Evolutionary conservation across 2,329 filamentous ascomycete genomes (phyloP).

Genomic region (Aspergillus sp.): DNA sequence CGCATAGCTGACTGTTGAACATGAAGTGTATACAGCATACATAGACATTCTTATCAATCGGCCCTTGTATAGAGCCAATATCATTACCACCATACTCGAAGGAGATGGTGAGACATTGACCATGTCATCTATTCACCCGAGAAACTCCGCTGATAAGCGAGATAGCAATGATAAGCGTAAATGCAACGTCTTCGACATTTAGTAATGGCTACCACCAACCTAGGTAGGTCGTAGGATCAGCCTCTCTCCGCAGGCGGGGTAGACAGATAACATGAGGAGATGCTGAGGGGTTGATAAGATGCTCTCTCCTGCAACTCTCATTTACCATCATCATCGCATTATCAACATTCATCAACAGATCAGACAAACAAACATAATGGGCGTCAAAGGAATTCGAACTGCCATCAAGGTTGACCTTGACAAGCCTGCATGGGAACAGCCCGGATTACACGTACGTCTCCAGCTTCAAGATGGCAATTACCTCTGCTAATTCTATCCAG

Average conservation of each 20-base stretch:
- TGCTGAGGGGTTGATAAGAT: background rate
- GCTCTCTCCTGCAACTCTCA: background rate
- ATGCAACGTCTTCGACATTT: no score
- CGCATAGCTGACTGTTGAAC: background rate
- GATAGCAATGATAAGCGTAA: no score
- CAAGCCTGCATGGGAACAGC: conserved; percentile 65
- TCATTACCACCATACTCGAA: no score
- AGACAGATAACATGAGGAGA: no score
- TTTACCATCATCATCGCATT: background rate
- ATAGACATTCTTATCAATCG: no score
- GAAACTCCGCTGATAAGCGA: no score
- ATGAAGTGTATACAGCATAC: no score
- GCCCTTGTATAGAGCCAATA: no score
- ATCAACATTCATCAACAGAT: background rate
- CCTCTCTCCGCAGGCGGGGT: conserved; percentile 1
- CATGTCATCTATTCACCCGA: no score
- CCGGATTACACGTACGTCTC: conserved; percentile 62
- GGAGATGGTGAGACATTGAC: no score
- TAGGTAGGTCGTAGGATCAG: no score
- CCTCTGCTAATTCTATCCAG: conserved; percentile 38
- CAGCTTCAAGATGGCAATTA: conserved; percentile 1
- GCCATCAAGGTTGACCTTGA: conserved; percentile 69
- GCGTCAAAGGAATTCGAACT: conserved; percentile 55
- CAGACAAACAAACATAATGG: conserved; percentile 22
- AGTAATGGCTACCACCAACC: no score